Percentiles rank a stretch among this genome's conserved stretches.
Conservation (phyloP, 1,139 yeast species). For the Suhomyces taliae region DNA sequence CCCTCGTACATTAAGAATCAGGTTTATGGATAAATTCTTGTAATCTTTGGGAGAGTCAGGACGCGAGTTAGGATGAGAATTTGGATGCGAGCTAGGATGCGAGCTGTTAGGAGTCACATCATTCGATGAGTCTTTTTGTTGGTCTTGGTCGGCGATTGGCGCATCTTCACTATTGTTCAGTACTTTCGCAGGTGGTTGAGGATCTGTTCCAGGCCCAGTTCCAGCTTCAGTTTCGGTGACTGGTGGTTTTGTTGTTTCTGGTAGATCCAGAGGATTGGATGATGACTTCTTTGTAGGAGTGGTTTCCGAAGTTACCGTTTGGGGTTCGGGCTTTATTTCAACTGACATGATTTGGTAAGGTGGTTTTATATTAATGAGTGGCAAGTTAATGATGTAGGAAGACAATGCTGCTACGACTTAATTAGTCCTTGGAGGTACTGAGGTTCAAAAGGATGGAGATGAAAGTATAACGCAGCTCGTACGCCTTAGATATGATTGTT, state of each 20-base stretch:
- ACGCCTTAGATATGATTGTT: no score
- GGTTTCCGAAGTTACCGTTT: no score
- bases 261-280: neutral
- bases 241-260: neutral
- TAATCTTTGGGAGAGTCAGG: constrained; percentile 12
- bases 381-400: no score
- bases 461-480: no score
- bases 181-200: neutral
- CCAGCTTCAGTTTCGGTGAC: neutral
- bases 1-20: constrained; percentile 13
- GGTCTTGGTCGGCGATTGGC: neutral
- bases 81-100: neutral
- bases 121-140: neutral
- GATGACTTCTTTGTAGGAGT: no score
- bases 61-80: neutral
- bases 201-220: neutral
- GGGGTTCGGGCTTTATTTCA: neutral
- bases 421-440: no score
- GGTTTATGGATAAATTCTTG: constrained; percentile 14
- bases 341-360: neutral
- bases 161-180: neutral
- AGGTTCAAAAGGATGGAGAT: no score
- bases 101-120: neutral
- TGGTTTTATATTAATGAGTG: no score
- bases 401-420: no score